Base-by-base conservation (phyloP, 106 monocot species). In the Dioscorea zingiberensis region DNA sequence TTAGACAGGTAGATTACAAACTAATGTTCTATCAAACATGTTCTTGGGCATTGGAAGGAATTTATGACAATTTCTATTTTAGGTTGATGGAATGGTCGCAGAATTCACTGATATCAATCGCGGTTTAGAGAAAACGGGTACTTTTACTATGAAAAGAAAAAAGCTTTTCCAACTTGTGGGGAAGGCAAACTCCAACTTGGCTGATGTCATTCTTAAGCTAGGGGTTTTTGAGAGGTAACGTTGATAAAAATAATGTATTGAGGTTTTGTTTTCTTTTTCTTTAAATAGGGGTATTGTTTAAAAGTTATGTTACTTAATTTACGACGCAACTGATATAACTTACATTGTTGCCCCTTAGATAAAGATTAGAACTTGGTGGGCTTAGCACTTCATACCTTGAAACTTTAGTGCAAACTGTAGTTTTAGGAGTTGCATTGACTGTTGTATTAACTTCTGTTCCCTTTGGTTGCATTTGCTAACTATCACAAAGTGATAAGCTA, bases 81-180 rank as follows among this genome's bases (percentile, higher is more conserved):
- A 86, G 90, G 90, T 90, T 71, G 90, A 90, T 78, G 85, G 83
- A 73, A 90, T 90, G 90, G 90, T 90, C 55, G 85, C 83, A 53
- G 90, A 90, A 54, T 90, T 90, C 28, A 90, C 90, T 8, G 90
- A 82, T 65, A 90, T 90, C 57, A 90, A 90, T 59, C 73, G 86
- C 25, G 80, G 83, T 19, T 83, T 90, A 86, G 90, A 90, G 69
- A 90, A 90, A 70, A 90, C 85, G 69, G 86, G 90, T 54, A 90
- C 90, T 18, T 90, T 90, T 68, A 86, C 83, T 56, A 90, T 90
- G 90, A 58, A 90, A 57, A 90, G 83, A 67, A 90, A 90, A 66
- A 90, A 90, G 29, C 83, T 90, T 67, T 90, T 90, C 66, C 90
- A 90, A 71, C 67, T 86, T 16, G 90, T 90, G 18, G 86, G 90